Conservation (phyloP, 257 asterid species). For the Salvia splendens region DNA sequence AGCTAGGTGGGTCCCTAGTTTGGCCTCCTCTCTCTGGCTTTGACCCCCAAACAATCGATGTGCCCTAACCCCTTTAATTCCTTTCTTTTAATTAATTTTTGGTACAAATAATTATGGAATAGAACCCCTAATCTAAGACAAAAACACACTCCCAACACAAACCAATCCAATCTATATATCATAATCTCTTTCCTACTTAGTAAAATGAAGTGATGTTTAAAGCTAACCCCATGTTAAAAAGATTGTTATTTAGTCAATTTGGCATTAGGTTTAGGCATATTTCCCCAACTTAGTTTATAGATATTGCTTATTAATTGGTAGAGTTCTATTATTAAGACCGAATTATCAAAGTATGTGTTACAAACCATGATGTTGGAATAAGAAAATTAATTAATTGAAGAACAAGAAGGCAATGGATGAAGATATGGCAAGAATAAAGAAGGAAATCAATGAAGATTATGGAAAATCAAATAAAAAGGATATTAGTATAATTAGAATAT, state of each 20-base stretch:
- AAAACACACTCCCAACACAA: neutral
- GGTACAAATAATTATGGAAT: neutral
- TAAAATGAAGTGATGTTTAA: neutral
- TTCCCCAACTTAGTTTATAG: neutral
- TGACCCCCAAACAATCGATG: constrained; percentile 31
- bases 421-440: too few species aligned
- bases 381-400: too few species aligned
- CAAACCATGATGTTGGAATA: too few species aligned
- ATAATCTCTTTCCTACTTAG: neutral
- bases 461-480: too few species aligned
- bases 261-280: neutral
- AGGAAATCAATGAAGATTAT: too few species aligned
- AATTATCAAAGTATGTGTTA: too few species aligned
- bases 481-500: too few species aligned
- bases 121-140: neutral
- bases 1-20: constrained; percentile 23
- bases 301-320: neutral
- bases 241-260: neutral
- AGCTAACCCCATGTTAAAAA: neutral
- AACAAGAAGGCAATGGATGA: too few species aligned
- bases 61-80: constrained; percentile 9
- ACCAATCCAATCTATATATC: neutral
- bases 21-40: constrained; percentile 30
- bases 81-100: neutral
- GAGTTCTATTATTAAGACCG: too few species aligned